Base-by-base conservation (phyloP, 768 basidiomycete species). In the Cystofilobasidium ferigula region DNA sequence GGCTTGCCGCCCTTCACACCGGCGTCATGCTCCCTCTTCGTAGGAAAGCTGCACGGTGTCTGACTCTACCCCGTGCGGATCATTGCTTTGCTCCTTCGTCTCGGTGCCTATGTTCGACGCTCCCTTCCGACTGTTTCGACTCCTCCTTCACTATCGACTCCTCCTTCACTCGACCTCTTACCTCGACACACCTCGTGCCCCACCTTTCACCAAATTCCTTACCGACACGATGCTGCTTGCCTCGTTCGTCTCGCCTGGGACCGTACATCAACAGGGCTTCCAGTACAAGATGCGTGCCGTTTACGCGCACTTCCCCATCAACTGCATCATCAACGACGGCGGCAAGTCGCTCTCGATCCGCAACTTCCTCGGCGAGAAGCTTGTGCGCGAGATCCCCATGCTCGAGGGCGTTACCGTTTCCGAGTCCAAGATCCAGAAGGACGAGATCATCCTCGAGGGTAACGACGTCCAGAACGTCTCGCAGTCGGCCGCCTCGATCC, bases 261-360 rank as follows among this genome's bases (percentile, higher is more conserved):
- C 24, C 13, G 40, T 18, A 30, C 24, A 16, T 20, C 28, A n/a
- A 61, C 71, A 93, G 93, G 95, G 95, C 69, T 99, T 98, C 85
- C 85, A 85, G 73, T 99, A 99, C 84, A 99, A 98, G 86, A 97
- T 99, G 94, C 89, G 93, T 72, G 83, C 91, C 32, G 95, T 99
- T 61, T 99, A 98, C 75, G 95, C 95, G 72, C 95, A 99, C 82
- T 99, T 99, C 82, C 95, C 95, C 69, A 95, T 99, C 83, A 99
- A 99, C 82, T 86, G 87, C 76, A 94, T 95, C 77, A 89, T 94
- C 73, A 85, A 88, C 76, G 84, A 88, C 10, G 77, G 77, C 67
- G 89, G 88, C 61, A 76, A 74, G 43, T 77, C 83, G 57, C 78
- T 93, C 56, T 92, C 94, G 77, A 94, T 95, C 77, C 87, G 92